These are phyloP conservation scores for Yarrowia porcina DNA, from an alignment of 805 yeast genomes.

Conservation along the genomic window DNA sequence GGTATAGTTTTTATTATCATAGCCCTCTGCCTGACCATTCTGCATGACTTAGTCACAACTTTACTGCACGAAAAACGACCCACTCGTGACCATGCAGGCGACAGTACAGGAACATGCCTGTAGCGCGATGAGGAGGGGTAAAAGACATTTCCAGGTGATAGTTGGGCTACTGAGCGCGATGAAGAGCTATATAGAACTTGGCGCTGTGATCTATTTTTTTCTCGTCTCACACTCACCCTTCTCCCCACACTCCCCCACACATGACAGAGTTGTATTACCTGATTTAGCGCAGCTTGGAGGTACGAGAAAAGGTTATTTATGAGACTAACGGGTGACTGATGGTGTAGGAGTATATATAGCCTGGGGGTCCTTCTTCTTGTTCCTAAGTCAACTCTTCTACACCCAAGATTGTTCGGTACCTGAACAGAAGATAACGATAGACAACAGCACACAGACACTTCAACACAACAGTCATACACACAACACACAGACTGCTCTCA, in stretches of 20 bases:
- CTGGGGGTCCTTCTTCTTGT: neutral
- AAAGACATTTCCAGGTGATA: neutral
- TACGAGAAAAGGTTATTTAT: neutral
- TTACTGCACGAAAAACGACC: neutral
- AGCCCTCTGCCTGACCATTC: neutral
- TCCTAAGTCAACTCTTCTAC: too few species aligned
- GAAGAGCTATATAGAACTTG: too few species aligned
- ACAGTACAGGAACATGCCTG: neutral
- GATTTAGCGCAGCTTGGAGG: slow-evolving; percentile 2
- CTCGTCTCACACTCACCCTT: too few species aligned
- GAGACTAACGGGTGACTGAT: neutral
- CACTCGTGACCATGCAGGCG: slow-evolving; percentile 9
- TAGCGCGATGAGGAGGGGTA: slow-evolving; percentile 13
- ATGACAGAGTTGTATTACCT: slow-evolving; percentile 7
- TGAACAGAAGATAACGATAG: too few species aligned
- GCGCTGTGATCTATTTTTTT: too few species aligned
- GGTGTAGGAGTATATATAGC: neutral
- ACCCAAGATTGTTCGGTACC: too few species aligned
- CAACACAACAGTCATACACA: neutral
- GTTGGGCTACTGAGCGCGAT: too few species aligned
- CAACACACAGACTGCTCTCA: neutral
- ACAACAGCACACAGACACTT: too few species aligned
- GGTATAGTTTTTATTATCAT: neutral
- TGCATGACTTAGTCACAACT: neutral
- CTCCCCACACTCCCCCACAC: neutral